Evolutionary conservation across 2,329 filamentous ascomycete species (phyloP).

Genomic region (Penicillium sp.): DNA sequence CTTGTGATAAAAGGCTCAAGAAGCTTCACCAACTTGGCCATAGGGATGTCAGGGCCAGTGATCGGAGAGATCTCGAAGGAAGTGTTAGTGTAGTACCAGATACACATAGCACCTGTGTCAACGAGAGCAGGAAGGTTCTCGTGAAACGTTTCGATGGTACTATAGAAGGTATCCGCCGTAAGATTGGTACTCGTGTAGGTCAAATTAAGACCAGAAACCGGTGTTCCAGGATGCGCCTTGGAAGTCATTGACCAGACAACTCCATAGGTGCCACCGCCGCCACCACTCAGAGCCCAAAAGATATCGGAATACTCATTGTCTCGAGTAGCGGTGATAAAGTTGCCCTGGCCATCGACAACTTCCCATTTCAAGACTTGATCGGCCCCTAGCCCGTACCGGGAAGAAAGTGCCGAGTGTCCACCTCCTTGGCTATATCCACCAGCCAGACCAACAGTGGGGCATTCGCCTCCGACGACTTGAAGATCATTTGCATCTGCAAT

Average conservation of each 20-base stretch:
- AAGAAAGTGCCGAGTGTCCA: constrained; percentile 57
- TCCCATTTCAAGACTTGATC: constrained; percentile 61
- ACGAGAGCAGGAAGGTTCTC: constrained; percentile 51
- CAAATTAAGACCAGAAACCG: constrained; percentile 48
- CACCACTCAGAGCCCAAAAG: constrained; percentile 24
- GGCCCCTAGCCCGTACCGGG: constrained; percentile 59
- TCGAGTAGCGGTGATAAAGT: constrained; percentile 16
- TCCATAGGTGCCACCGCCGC: constrained; percentile 56
- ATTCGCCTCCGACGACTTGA: constrained; percentile 57
- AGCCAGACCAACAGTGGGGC: constrained; percentile 57
- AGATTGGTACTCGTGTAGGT: constrained; percentile 39
- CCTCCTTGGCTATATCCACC: constrained; percentile 64
- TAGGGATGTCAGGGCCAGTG: constrained; percentile 51
- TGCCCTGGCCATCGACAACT: constrained; percentile 51
- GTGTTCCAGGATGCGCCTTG: constrained; percentile 50
- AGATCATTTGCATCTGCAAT: constrained; percentile 48
- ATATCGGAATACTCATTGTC: constrained; percentile 19
- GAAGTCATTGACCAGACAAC: constrained; percentile 59
- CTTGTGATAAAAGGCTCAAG: constrained; percentile 48
- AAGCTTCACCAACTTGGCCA: constrained; percentile 45
- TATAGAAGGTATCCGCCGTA: constrained; percentile 50
- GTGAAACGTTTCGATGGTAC: constrained; percentile 51
- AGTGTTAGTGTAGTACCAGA: constrained; percentile 55
- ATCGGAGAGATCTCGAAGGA: constrained; percentile 50
- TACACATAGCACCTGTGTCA: constrained; percentile 51